Percentiles rank a stretch among this genome's conserved stretches.
Evolutionary conservation across 257 asterid species (phyloP).

Genomic region (Penstemon barbatus): DNA sequence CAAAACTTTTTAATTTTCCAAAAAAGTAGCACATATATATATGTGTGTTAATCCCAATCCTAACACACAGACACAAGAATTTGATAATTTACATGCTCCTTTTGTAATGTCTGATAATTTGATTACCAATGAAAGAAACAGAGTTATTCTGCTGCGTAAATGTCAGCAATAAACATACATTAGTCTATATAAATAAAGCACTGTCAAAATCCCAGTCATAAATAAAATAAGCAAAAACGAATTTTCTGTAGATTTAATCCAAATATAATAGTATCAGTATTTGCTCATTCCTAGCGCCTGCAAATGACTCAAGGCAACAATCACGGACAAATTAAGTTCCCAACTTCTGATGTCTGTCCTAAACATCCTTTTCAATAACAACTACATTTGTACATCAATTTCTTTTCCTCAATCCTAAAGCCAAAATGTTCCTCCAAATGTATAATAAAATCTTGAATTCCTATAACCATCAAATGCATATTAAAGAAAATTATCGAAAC

Average conservation of each 20-base stretch:
- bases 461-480: constrained; percentile 15
- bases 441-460: constrained; percentile 4
- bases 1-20: too few species aligned
- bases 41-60: too few species aligned
- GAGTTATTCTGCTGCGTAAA: too few species aligned
- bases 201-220: not conserved
- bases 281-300: not conserved
- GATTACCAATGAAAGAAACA: too few species aligned
- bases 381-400: constrained; percentile 31
- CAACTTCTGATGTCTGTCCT: not conserved
- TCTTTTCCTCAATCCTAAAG: constrained; percentile 16
- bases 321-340: not conserved
- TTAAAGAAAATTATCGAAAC: constrained; percentile 6
- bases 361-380: not conserved
- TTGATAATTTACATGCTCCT: too few species aligned
- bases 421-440: constrained; percentile 14
- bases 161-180: too few species aligned
- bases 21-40: too few species aligned
- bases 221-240: not conserved
- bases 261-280: not conserved
- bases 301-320: not conserved
- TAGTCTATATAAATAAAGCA: too few species aligned
- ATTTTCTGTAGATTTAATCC: not conserved
- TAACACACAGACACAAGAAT: too few species aligned
- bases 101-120: too few species aligned